These are phyloP conservation scores for Endothia cerciana DNA, from an alignment of 2,329 filamentous ascomycete genomes.

Conservation along the genomic window DNA sequence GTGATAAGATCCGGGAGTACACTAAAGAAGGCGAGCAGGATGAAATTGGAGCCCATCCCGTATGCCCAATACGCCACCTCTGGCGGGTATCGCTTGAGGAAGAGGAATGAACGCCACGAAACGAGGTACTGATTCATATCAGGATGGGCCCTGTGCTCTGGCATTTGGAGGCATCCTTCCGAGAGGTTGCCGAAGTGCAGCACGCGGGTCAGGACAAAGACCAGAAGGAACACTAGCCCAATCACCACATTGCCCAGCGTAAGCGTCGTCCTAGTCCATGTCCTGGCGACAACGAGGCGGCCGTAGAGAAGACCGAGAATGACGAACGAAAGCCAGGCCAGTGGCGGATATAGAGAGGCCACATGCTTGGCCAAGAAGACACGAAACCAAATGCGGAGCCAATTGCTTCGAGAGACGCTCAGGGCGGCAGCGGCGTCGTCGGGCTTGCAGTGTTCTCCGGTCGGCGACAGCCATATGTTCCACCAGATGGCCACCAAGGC, in stretches of 20 bases:
- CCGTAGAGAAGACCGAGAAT: conserved; percentile 49
- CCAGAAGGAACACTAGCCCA: conserved; percentile 37
- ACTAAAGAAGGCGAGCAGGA: conserved; percentile 44
- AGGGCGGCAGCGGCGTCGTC: conserved; percentile 4
- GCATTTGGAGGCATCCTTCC: conserved; percentile 45
- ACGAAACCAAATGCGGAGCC: conserved; percentile 48
- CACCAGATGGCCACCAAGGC: conserved; percentile 47
- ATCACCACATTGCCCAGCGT: conserved; percentile 36
- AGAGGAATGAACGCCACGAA: conserved; percentile 49
- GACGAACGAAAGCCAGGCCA: conserved; percentile 53
- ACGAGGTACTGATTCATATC: conserved; percentile 46
- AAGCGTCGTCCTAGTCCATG: conserved; percentile 37
- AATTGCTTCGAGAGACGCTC: conserved; percentile 30
- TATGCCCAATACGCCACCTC: conserved; percentile 51
- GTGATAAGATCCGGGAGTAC: conserved; percentile 39
- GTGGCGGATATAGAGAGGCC: conserved; percentile 47
- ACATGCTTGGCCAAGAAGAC: conserved; percentile 36
- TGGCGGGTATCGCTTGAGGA: conserved; percentile 51
- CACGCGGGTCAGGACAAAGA: conserved; percentile 49
- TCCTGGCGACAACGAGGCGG: conserved; percentile 41
- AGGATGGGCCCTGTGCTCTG: conserved; percentile 40
- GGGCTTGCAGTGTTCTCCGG: conserved; percentile 42
- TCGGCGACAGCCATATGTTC: conserved; percentile 51
- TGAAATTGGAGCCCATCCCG: conserved; percentile 44
- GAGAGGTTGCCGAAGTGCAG: conserved; percentile 50